phyloP scores from a whole-genome alignment of 1,284 basidiomycete genomes.

The Ceratobasidium sp. region DNA sequence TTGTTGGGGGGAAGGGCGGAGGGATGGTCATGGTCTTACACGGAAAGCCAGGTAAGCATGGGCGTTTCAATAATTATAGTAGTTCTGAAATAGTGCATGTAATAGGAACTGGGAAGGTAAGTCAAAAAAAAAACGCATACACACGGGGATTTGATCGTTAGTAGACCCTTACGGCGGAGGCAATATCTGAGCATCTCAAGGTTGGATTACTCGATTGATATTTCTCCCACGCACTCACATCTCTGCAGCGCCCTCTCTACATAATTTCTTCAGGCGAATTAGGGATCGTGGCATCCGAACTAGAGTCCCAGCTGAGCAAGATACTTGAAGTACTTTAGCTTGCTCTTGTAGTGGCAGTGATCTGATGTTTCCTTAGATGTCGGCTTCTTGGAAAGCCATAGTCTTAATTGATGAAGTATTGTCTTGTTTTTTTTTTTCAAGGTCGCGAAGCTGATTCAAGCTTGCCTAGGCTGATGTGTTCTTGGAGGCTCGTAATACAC shows the following conservation, averaged over 20 bases:
- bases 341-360: neutral
- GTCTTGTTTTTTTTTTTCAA: neutral
- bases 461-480: conserved; percentile 65
- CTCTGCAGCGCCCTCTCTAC: conserved; percentile 62
- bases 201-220: neutral
- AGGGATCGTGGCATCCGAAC: conserved; percentile 63
- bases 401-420: conserved; percentile 69
- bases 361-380: conserved; percentile 57
- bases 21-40: conserved; percentile 44
- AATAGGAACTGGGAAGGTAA: conserved; percentile 41
- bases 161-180: conserved; percentile 41
- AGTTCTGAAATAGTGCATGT: neutral
- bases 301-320: conserved; percentile 62
- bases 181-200: conserved; percentile 42
- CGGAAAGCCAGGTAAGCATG: conserved; percentile 29
- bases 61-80: neutral
- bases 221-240: too few species aligned
- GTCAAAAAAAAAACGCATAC: neutral
- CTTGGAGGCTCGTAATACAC: conserved; percentile 72
- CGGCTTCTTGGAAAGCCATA: conserved; percentile 73
- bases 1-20: conserved; percentile 36
- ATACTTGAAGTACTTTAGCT: conserved; percentile 59
- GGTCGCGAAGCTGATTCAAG: neutral
- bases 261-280: conserved; percentile 71
- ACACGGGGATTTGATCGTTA: neutral